Evolutionary conservation across 2,329 filamentous ascomycete genomes (phyloP), one percentile per base, ranked within the genome.

Genomic region (Xylariaceae sp.): DNA sequence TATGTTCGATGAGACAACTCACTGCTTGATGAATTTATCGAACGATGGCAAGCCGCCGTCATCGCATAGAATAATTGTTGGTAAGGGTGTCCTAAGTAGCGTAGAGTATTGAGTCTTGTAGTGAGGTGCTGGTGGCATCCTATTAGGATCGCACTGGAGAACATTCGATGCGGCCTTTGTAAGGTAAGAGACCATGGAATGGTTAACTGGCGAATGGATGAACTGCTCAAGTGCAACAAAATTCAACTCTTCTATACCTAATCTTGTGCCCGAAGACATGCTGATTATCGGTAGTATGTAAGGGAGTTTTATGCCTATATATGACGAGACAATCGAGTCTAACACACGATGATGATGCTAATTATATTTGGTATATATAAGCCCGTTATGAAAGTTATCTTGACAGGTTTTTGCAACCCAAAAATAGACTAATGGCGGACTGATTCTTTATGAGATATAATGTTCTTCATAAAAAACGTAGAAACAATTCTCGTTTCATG

Each of bases 1-100:
- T 26, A 98, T 95, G 74, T 97, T 96, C 65, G 94, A 98, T 59
- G 90, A 89, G 71, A 91, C 86, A 60, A 98, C 93, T 26, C 98
- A 84, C 63, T 92, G 92, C 47, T 88, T 78, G 99, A n/a, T 98
- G 82, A 98, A 99, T 56, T 87, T 85, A 74, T 96, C 91, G 31
- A 98, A 80, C 0, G 90, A 88, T 3, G 95, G 95, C 28, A 99
- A 81, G 53, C 77, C 73, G 59, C 76, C 78, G 65, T 84, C 80
- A 53, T 79, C 78, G 56, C 71, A 76, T 47, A 73, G 74, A 12
- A 81, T 74, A 62, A 62, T 77, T 64, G 67, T 79, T 67, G 70
- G 80, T 63, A 70, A 77, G 64, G 72, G 81, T 43, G 79, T 80
- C 67, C 75, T 72, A 9, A 83, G 81, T 21, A 84, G 82, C 16